Percentiles rank a stretch among this genome's conserved stretches.
Conservation (phyloP, 2,329 filamentous ascomycete species). For the Akanthomyces uredinophilus region DNA sequence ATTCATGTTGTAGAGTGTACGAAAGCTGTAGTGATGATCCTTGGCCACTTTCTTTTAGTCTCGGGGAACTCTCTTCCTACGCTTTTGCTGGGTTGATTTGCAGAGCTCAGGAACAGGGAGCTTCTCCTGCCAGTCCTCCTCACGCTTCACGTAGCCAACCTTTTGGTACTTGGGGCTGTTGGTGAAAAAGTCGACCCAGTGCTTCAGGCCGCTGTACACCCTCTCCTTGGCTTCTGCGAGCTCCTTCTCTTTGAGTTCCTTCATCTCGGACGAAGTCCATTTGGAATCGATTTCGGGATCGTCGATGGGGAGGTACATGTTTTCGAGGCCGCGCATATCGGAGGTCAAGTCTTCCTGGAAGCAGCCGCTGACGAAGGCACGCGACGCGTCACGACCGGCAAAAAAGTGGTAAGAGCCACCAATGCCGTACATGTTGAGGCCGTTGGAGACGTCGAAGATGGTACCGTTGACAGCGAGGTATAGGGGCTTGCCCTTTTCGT, state of each 20-base stretch:
- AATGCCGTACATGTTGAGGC: conserved; percentile 68
- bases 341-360: conserved; percentile 79
- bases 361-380: conserved; percentile 88
- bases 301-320: conserved; percentile 70
- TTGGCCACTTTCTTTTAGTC: background rate
- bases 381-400: conserved; percentile 77
- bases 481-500: conserved; percentile 67
- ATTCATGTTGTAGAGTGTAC: background rate
- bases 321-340: conserved; percentile 82
- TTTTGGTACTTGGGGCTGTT: conserved; percentile 75
- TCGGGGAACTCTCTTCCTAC: conserved; percentile 40
- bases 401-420: conserved; percentile 86
- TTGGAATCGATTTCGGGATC: conserved; percentile 56
- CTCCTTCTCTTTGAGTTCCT: conserved; percentile 56
- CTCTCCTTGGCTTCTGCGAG: conserved; percentile 56
- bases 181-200: conserved; percentile 81
- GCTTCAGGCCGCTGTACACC: conserved; percentile 62
- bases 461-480: conserved; percentile 87
- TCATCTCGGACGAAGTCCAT: conserved; percentile 51
- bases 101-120: conserved; percentile 62
- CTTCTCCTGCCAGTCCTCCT: conserved; percentile 56
- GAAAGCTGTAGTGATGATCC: background rate
- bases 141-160: conserved; percentile 68
- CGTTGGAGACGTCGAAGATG: conserved; percentile 76
- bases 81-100: conserved; percentile 57